Conservation (phyloP, 129 eudicot species). For the Flaveria linearis region DNA sequence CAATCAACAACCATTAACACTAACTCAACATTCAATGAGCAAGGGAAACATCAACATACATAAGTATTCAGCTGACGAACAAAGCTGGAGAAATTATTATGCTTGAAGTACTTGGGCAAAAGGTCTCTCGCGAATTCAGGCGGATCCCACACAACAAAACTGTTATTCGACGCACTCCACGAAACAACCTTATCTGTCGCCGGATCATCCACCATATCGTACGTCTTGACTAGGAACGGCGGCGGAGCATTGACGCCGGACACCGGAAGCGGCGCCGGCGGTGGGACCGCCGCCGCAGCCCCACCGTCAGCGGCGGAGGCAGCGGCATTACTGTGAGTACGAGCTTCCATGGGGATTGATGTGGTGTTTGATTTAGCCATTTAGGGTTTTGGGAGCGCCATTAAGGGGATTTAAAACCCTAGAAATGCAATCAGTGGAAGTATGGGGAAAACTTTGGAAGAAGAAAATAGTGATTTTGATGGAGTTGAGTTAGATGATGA, state of each 20-base stretch:
- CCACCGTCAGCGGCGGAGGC: slow-evolving; percentile 25
- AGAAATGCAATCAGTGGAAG: slow-evolving; percentile 11
- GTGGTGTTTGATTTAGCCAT: not conserved
- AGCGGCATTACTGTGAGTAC: slow-evolving; percentile 10
- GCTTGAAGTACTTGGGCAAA: slow-evolving; percentile 85
- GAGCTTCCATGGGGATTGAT: slow-evolving; percentile 33
- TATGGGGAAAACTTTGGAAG: slow-evolving; percentile 34
- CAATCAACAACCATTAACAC: slow-evolving; percentile 1
- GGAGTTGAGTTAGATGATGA: slow-evolving; percentile 7
- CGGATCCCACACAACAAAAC: slow-evolving; percentile 87
- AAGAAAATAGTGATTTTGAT: slow-evolving; percentile 15
- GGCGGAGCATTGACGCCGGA: slow-evolving; percentile 60
- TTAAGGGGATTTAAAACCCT: slow-evolving; percentile 35
- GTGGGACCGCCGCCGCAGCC: slow-evolving; percentile 24
- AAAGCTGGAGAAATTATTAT: slow-evolving; percentile 83
- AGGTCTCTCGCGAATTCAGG: slow-evolving; percentile 75
- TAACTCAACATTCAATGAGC: slow-evolving; percentile 1
- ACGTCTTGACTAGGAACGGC: slow-evolving; percentile 77
- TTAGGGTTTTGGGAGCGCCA: slow-evolving; percentile 21
- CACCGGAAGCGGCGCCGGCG: slow-evolving; percentile 55
- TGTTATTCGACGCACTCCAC: slow-evolving; percentile 76
- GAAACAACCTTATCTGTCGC: slow-evolving; percentile 74
- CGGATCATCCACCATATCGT: slow-evolving; percentile 92
- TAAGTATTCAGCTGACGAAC: slow-evolving; percentile 92
- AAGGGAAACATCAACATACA: slow-evolving; percentile 40